phyloP scores from a whole-genome alignment of 345 rosid species.

The Brassica incana region DNA sequence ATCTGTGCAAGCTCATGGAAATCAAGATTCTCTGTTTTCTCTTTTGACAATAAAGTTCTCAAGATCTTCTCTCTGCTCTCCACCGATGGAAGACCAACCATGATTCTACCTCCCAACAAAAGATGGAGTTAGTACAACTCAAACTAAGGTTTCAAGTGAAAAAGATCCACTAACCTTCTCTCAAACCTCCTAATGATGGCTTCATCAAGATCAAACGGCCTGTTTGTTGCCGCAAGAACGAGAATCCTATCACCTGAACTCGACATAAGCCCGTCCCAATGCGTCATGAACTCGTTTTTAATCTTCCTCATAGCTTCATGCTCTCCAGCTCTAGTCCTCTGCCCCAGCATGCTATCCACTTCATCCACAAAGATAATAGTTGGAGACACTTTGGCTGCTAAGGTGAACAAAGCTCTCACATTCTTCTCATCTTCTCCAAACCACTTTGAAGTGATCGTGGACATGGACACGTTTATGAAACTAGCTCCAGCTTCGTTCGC shows the following conservation, averaged over 20 bases:
- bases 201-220: slow-evolving; percentile 99
- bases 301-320: slow-evolving; percentile 99
- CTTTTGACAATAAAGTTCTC: slow-evolving; percentile 83
- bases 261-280: slow-evolving; percentile 96
- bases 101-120: slow-evolving; percentile 57
- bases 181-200: slow-evolving; percentile 99
- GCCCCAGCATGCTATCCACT: slow-evolving; percentile 99
- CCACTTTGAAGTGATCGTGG: slow-evolving; percentile 99
- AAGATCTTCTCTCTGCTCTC: slow-evolving; percentile 88
- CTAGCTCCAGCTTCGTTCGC: slow-evolving; percentile 99
- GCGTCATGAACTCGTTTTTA: slow-evolving; percentile 96
- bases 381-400: slow-evolving; percentile 96
- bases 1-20: slow-evolving; percentile 83
- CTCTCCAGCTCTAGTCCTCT: slow-evolving; percentile 92
- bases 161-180: slow-evolving; percentile 55
- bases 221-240: slow-evolving; percentile 99
- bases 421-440: slow-evolving; percentile 99
- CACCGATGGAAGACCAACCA: slow-evolving; percentile 89
- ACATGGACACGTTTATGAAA: slow-evolving; percentile 98
- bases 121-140: slow-evolving; percentile 19
- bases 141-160: slow-evolving; percentile 4
- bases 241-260: slow-evolving; percentile 79
- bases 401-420: slow-evolving; percentile 85
- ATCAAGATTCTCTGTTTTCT: slow-evolving; percentile 73
- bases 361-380: slow-evolving; percentile 97